Evolutionary conservation across 2,329 filamentous ascomycete genomes (phyloP).

Genomic region (Tolypocladium cylindrosporum): DNA sequence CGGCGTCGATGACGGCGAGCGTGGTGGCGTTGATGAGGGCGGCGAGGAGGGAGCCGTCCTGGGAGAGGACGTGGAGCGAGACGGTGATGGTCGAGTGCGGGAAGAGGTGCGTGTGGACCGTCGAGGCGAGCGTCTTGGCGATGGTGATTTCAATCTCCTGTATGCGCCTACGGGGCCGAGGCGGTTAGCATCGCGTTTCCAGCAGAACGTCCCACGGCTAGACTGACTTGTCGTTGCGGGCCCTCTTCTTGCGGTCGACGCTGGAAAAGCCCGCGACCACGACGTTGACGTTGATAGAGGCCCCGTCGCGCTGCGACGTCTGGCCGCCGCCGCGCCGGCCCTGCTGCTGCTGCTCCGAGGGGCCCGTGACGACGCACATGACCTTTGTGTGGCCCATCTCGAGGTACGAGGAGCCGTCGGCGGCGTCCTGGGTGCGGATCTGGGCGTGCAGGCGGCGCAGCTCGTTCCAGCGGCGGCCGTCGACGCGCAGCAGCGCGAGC

Average conservation of each 20-base stretch:
- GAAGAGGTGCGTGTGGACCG: conserved; percentile 79
- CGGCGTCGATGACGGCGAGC: conserved; percentile 85
- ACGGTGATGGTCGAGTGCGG: conserved; percentile 79
- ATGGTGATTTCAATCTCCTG: conserved; percentile 75
- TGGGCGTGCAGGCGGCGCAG: conserved; percentile 79
- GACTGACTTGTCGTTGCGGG: conserved; percentile 65
- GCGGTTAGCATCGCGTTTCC: background rate
- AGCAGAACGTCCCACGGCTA: too few species aligned
- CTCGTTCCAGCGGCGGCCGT: conserved; percentile 92
- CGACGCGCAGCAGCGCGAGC: conserved; percentile 73
- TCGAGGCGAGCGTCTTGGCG: conserved; percentile 63
- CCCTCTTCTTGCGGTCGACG: conserved; percentile 71
- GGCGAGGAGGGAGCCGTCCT: conserved; percentile 84
- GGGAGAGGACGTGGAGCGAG: conserved; percentile 75
- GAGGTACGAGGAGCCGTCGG: conserved; percentile 86
- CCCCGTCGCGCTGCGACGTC: conserved; percentile 33
- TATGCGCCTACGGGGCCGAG: conserved; percentile 48
- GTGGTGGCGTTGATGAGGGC: conserved; percentile 87
- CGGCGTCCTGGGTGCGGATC: conserved; percentile 84
- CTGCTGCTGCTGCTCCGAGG: conserved; percentile 51
- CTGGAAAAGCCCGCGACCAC: conserved; percentile 81
- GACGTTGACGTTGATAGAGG: conserved; percentile 68
- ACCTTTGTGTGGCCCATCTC: conserved; percentile 98
- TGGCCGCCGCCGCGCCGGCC: conserved; percentile 27
- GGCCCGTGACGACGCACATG: conserved; percentile 83